Conservation (phyloP, 306 rosid species). For the Acmispon strigosus region DNA sequence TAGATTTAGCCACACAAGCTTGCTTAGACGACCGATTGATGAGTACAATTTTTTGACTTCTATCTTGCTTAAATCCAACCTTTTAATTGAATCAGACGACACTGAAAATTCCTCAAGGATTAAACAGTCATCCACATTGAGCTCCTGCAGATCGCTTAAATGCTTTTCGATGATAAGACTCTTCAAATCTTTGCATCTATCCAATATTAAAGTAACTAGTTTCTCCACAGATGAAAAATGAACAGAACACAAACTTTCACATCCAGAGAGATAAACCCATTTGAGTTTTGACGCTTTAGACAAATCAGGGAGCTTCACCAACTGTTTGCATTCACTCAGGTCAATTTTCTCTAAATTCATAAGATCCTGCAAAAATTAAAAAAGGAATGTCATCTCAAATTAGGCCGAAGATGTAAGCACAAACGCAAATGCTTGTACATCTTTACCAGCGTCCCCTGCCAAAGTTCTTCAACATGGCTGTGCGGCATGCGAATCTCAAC, state of each 20-base stretch:
- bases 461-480: neutral
- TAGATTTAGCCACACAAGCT: neutral
- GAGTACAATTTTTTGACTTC: neutral
- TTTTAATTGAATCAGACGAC: neutral
- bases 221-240: neutral
- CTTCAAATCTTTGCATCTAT: neutral
- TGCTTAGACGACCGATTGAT: neutral
- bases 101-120: neutral
- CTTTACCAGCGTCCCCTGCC: constrained; percentile 11
- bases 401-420: neutral
- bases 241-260: neutral
- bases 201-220: neutral
- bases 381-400: neutral
- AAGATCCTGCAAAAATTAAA: neutral
- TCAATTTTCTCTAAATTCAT: neutral
- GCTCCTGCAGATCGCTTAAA: neutral
- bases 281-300: neutral
- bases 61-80: neutral
- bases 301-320: neutral
- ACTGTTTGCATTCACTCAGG: neutral
- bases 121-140: neutral
- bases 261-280: neutral
- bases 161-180: neutral
- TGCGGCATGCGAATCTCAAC: neutral
- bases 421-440: neutral